A percentile compares a stretch with the other conserved stretches of the same genome.
Evolutionary conservation across 129 eudicot species (phyloP).

Genomic region (Smallanthus sonchifolius): DNA sequence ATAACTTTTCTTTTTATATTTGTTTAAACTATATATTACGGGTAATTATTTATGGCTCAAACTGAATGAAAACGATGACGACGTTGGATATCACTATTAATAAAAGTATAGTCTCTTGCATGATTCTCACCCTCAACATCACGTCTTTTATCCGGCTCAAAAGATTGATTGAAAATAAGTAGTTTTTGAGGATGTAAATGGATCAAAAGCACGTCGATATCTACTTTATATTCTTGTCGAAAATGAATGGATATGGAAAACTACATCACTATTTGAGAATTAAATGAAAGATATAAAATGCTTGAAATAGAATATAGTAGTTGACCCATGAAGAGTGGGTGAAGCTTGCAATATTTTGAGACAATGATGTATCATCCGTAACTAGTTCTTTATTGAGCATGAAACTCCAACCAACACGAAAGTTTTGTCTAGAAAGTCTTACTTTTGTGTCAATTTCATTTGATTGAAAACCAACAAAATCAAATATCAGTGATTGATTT

Average conservation of each 20-base stretch:
- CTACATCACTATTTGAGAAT: neutral
- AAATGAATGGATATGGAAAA: constrained; percentile 3
- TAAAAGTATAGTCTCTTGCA: neutral
- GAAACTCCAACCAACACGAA: neutral
- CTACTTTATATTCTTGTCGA: neutral
- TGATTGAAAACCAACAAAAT: neutral
- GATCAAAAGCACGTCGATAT: constrained; percentile 1
- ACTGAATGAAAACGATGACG: neutral
- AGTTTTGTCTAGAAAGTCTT: neutral
- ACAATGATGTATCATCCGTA: constrained; percentile 5
- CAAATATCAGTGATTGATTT: too few relatives aligned
- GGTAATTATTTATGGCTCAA: neutral
- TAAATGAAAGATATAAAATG: neutral
- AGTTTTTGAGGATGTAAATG: neutral
- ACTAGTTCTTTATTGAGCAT: neutral
- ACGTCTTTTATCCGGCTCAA: too few relatives aligned
- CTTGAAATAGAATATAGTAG: neutral
- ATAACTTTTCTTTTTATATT: too few relatives aligned
- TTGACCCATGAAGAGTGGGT: neutral
- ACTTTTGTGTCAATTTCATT: neutral
- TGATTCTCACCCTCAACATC: neutral
- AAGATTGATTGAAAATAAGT: neutral
- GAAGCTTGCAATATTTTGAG: neutral
- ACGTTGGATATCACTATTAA: neutral
- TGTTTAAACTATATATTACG: too few relatives aligned